Percentiles rank a stretch among this genome's conserved stretches.
These are phyloP conservation scores for Pseudocohnilembus persalinus DNA, from an alignment of 169 alveolate genomes.

Conservation along the genomic window DNA sequence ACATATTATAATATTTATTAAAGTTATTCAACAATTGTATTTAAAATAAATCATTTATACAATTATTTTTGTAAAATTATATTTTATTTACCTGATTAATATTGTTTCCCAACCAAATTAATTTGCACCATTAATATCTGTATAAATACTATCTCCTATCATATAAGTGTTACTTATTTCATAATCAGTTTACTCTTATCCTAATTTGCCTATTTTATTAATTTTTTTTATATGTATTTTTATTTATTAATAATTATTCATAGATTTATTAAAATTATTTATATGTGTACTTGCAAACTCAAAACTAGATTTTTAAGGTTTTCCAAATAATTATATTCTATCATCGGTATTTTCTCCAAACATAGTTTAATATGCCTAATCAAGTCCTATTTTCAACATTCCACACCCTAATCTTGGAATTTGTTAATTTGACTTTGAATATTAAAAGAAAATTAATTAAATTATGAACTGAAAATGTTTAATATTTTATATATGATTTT, in stretches of 20 bases:
- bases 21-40: too few relatives aligned
- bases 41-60: too few relatives aligned
- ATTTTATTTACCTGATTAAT: slow-evolving; percentile 1
- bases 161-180: slow-evolving; percentile 6
- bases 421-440: background rate
- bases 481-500: too few relatives aligned
- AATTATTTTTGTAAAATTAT: background rate
- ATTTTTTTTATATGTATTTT: too few relatives aligned
- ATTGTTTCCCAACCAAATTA: slow-evolving; percentile 29
- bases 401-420: slow-evolving; percentile 9
- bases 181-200: background rate
- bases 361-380: slow-evolving; percentile 1
- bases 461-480: too few relatives aligned
- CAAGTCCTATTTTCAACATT: slow-evolving; percentile 5
- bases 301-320: slow-evolving; percentile 16
- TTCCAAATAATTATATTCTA: slow-evolving; percentile 16
- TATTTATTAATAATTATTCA: background rate
- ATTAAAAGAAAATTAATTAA: too few relatives aligned
- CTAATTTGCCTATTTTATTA: background rate
- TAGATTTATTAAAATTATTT: background rate
- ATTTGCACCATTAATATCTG: slow-evolving; percentile 15
- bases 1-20: background rate
- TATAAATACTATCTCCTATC: slow-evolving; percentile 18
- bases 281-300: slow-evolving; percentile 2
- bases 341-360: background rate